A percentile compares a stretch with the other conserved stretches of the same genome.
These are phyloP conservation scores for Pestalotiopsis sp. DNA, from an alignment of 2,329 filamentous ascomycete genomes.

Conservation along the genomic window DNA sequence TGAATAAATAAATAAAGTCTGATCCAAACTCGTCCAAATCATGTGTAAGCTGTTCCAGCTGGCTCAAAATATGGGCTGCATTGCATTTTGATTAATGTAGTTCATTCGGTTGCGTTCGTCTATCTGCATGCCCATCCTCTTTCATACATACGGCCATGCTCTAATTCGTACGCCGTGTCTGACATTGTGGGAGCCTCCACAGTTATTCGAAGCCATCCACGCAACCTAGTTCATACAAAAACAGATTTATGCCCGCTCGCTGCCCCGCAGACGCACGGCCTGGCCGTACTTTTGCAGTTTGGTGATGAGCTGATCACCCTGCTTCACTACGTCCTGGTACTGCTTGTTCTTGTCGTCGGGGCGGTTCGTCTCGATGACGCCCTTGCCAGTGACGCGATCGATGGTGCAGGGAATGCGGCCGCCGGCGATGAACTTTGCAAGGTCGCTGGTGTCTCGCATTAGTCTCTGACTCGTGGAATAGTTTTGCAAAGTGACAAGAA, in stretches of 20 bases:
- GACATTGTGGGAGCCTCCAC: background rate
- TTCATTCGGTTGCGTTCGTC: background rate
- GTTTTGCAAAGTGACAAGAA: background rate
- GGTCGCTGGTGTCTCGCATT: slow-evolving; percentile 61
- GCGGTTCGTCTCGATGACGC: slow-evolving; percentile 96
- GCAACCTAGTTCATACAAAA: background rate
- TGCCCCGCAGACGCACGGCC: slow-evolving; percentile 89
- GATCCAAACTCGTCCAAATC: background rate
- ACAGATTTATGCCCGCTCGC: slow-evolving; percentile 75
- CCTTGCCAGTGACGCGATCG: slow-evolving; percentile 93
- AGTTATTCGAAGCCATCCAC: background rate
- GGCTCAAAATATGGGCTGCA: background rate
- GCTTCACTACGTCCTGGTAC: slow-evolving; percentile 96
- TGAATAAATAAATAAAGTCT: background rate
- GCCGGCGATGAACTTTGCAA: slow-evolving; percentile 95
- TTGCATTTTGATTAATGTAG: background rate
- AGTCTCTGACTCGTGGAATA: background rate
- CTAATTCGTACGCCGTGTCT: background rate
- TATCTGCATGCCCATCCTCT: background rate
- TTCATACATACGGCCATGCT: slow-evolving; percentile 1
- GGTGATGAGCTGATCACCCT: slow-evolving; percentile 96
- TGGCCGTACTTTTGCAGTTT: slow-evolving; percentile 99
- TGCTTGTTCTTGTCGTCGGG: slow-evolving; percentile 99
- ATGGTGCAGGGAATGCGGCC: slow-evolving; percentile 96
- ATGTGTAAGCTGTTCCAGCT: background rate